Percentiles rank a stretch among this genome's conserved stretches.
phyloP scores from a whole-genome alignment of 1,284 basidiomycete genomes.

The Coniferiporia sulphurascens region DNA sequence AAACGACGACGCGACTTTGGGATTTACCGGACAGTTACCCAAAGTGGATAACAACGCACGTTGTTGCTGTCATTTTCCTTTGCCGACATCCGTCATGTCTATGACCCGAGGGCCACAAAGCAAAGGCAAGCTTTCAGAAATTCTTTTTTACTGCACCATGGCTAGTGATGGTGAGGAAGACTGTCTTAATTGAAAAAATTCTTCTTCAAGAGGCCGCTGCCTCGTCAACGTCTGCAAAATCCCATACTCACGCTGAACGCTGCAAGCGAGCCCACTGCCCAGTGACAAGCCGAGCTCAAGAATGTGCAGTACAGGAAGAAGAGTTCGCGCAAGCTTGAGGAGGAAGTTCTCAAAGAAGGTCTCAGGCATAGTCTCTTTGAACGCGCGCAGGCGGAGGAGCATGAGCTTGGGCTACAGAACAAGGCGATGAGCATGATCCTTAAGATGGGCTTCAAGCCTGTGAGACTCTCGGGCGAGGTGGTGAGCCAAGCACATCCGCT shows the following conservation, averaged over 20 bases:
- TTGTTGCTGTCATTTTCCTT: too few species aligned
- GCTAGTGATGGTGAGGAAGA: constrained; percentile 67
- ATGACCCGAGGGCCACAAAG: too few species aligned
- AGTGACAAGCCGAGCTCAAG: constrained; percentile 50
- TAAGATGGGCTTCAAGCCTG: constrained; percentile 85
- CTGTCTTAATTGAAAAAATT: constrained; percentile 83
- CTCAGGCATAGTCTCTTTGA: constrained; percentile 75
- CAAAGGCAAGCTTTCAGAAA: too few species aligned
- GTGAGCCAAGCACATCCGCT: constrained; percentile 20
- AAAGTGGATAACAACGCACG: too few species aligned
- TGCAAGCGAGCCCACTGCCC: constrained; percentile 63
- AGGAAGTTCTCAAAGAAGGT: constrained; percentile 72
- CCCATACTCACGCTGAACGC: constrained; percentile 62
- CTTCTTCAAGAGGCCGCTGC: constrained; percentile 37
- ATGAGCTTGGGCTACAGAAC: constrained; percentile 38
- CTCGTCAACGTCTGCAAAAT: constrained; percentile 29
- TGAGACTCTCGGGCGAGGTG: constrained; percentile 56
- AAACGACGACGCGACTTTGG: too few species aligned
- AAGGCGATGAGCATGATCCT: constrained; percentile 84
- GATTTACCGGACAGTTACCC: too few species aligned
- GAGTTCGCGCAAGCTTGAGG: constrained; percentile 59
- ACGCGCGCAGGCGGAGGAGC: constrained; percentile 60
- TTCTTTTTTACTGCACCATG: too few species aligned
- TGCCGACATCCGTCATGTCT: too few species aligned
- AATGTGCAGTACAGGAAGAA: constrained; percentile 63